These are phyloP conservation scores for Oryza glaberrima DNA, from an alignment of 176 grass and related monocot species.

Conservation along the genomic window DNA sequence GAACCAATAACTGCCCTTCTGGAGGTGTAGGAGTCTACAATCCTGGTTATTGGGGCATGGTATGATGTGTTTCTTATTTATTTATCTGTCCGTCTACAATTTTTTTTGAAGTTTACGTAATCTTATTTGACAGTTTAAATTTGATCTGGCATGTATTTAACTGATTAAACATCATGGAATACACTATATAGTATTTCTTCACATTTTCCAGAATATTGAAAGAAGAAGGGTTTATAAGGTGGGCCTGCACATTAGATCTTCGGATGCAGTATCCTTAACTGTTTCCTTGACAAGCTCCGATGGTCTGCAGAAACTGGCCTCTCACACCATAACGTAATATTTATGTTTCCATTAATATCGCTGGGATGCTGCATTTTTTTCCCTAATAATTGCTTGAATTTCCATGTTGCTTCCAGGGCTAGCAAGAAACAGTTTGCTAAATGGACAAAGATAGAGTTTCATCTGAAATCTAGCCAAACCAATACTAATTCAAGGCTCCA, in stretches of 20 bases:
- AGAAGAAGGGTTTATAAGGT: slow-evolving; percentile 67
- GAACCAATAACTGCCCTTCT: slow-evolving; percentile 57
- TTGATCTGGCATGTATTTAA: background rate
- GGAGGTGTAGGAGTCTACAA: slow-evolving; percentile 90
- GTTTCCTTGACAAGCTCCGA: slow-evolving; percentile 80
- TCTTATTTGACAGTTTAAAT: background rate
- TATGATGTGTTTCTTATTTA: slow-evolving; percentile 44
- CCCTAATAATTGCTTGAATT: background rate
- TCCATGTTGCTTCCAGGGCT: slow-evolving; percentile 44
- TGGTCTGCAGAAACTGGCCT: slow-evolving; percentile 59
- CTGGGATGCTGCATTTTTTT: slow-evolving; percentile 12
- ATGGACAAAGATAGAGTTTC: slow-evolving; percentile 82
- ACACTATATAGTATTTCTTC: slow-evolving; percentile 5
- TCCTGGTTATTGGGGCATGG: slow-evolving; percentile 97
- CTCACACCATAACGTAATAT: slow-evolving; percentile 71
- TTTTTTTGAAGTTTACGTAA: slow-evolving; percentile 2
- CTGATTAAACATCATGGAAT: background rate
- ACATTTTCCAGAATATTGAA: slow-evolving; percentile 69
- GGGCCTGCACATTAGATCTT: slow-evolving; percentile 69
- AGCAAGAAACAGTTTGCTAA: slow-evolving; percentile 52
- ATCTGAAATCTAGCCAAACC: slow-evolving; percentile 60
- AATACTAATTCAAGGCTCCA: slow-evolving; percentile 80
- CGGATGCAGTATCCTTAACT: slow-evolving; percentile 55
- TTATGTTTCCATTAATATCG: background rate
- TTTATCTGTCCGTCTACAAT: background rate